Conservation (phyloP, 306 rosid genomes). For the Aeschynomene evenia region DNA sequence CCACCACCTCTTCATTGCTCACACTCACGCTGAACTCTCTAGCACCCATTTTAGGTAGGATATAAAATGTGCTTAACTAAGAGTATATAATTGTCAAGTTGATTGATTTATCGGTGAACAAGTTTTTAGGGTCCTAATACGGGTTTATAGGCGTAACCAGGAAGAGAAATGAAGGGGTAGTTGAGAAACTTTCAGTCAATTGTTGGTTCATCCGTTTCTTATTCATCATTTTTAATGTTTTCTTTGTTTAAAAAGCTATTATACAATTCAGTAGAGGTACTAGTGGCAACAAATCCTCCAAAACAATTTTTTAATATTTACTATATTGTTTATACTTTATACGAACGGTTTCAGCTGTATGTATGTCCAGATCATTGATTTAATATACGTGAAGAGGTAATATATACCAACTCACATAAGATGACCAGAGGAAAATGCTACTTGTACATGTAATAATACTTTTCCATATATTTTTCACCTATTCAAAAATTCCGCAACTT, state of each 20-base stretch:
- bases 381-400: too few relatives aligned
- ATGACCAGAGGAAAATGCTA: too few relatives aligned
- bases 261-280: neutral
- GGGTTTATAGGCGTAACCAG: neutral
- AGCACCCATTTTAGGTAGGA: slow-evolving; percentile 19
- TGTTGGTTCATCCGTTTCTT: slow-evolving; percentile 24
- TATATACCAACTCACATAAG: too few relatives aligned
- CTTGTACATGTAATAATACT: too few relatives aligned
- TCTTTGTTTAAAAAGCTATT: neutral
- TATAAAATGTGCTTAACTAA: neutral
- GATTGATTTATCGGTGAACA: neutral
- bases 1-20: slow-evolving; percentile 53
- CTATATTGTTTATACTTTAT: neutral
- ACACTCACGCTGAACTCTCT: slow-evolving; percentile 34
- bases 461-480: too few relatives aligned
- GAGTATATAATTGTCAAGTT: neutral
- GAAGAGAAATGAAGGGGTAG: neutral
- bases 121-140: neutral
- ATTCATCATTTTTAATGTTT: neutral
- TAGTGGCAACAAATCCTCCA: slow-evolving; percentile 10
- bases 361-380: too few relatives aligned
- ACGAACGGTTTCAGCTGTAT: too few relatives aligned
- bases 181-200: neutral
- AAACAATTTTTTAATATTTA: neutral
- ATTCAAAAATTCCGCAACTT: too few relatives aligned